phyloP scores from a whole-genome alignment of 768 basidiomycete genomes.

The Gymnopilus junonius region DNA sequence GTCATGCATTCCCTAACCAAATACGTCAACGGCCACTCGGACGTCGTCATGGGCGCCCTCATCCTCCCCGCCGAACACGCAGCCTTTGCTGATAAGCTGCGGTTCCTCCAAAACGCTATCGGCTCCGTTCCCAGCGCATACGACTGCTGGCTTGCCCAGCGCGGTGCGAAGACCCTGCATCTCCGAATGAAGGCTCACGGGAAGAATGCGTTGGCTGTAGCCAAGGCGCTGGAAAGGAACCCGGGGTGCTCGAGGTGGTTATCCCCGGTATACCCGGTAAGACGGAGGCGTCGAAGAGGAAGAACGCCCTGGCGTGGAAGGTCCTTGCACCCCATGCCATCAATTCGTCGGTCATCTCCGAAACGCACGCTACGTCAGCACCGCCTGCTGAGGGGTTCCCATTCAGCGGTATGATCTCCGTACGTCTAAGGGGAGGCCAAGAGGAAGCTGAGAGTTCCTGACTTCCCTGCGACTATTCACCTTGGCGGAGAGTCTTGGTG shows the following conservation, averaged over 20 bases:
- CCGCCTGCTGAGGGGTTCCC: conserved; percentile 69
- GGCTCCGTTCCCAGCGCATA: conserved; percentile 85
- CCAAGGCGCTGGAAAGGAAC: conserved; percentile 58
- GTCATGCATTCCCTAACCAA: conserved; percentile 87
- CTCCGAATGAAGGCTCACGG: conserved; percentile 90
- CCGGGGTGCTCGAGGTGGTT: conserved; percentile 76
- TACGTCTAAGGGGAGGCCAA: conserved; percentile 63
- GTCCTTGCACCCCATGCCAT: conserved; percentile 73
- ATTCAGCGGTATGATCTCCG: conserved; percentile 90
- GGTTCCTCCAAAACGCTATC: conserved; percentile 90
- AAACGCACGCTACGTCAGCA: background rate
- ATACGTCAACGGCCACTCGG: conserved; percentile 93
- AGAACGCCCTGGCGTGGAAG: conserved; percentile 64
- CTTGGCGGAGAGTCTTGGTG: conserved; percentile 89
- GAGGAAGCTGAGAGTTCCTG: conserved; percentile 69
- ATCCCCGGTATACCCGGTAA: conserved; percentile 83
- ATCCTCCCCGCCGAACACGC: conserved; percentile 66
- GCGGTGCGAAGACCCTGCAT: conserved; percentile 90
- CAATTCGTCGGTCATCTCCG: conserved; percentile 35
- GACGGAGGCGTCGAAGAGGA: conserved; percentile 38
- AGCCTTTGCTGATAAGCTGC: conserved; percentile 56
- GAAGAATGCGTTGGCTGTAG: conserved; percentile 77
- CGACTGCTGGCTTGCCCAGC: conserved; percentile 89
- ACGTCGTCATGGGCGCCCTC: conserved; percentile 88
- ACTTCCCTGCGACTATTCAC: conserved; percentile 68